phyloP scores from a whole-genome alignment of 148 eudicot species.

The Dianthus caryophyllus region DNA sequence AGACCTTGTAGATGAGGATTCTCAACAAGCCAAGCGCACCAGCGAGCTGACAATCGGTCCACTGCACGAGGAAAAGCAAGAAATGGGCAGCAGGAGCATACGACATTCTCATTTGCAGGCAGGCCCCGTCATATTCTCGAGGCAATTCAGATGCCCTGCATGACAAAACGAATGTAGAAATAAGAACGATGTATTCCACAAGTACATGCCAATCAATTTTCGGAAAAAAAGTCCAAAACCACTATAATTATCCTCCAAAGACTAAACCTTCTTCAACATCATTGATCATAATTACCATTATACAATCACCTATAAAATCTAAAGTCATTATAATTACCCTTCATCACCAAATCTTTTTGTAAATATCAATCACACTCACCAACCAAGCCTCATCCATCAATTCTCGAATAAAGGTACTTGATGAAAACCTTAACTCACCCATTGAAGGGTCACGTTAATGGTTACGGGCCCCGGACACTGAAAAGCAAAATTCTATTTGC shows the following conservation, averaged over 20 bases:
- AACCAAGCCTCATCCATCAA: background rate
- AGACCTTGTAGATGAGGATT: conserved; percentile 83
- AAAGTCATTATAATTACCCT: too few species aligned
- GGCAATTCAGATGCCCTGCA: conserved; percentile 87
- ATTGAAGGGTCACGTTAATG: too few species aligned
- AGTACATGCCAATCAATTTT: conserved; percentile 1
- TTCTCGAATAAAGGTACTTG: conserved; percentile 9
- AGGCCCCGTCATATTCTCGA: conserved; percentile 89
- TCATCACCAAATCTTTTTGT: too few species aligned
- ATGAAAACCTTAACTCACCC: conserved; percentile 5
- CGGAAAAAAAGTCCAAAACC: conserved; percentile 6
- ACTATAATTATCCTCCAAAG: background rate
- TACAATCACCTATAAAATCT: too few species aligned
- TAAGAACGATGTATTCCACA: background rate
- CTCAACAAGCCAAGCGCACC: conserved; percentile 88
- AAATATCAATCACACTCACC: too few species aligned
- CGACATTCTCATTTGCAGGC: conserved; percentile 95
- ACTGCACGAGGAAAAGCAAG: conserved; percentile 90
- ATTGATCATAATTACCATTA: conserved; percentile 1
- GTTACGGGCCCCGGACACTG: too few species aligned
- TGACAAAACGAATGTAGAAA: background rate
- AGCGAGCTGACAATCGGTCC: conserved; percentile 95
- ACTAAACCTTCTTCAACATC: conserved; percentile 1
- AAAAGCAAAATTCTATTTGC: too few species aligned
- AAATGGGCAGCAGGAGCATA: conserved; percentile 97